Conservation (phyloP, 1,284 basidiomycete species). For the Boletus chippewaensis region DNA sequence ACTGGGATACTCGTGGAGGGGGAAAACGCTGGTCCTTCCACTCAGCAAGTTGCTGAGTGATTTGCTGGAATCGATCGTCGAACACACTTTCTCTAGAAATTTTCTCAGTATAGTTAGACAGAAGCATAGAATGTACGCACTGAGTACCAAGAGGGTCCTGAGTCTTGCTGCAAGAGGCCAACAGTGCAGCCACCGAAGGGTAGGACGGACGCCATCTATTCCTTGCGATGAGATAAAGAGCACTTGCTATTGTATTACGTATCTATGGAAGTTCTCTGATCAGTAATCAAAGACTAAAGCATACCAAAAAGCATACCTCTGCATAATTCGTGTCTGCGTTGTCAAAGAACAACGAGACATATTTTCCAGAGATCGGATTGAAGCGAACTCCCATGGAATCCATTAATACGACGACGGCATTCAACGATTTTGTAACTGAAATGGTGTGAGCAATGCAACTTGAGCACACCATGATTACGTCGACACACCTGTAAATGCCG, state of each 20-base stretch:
- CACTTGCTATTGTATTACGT: conserved; percentile 63
- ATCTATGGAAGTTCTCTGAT: conserved; percentile 41
- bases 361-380: conserved; percentile 58
- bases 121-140: conserved; percentile 31
- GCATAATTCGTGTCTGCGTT: conserved; percentile 79
- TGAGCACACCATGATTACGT: background rate
- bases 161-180: conserved; percentile 53
- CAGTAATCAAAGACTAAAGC: conserved; percentile 1
- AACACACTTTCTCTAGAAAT: conserved; percentile 49
- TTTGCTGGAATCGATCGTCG: conserved; percentile 47
- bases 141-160: conserved; percentile 62
- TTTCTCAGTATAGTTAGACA: conserved; percentile 2
- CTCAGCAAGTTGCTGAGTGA: conserved; percentile 52
- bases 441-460: conserved; percentile 9
- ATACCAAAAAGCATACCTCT: conserved; percentile 47
- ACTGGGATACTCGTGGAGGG: conserved; percentile 75
- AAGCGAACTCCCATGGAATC: conserved; percentile 59
- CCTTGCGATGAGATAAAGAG: conserved; percentile 56
- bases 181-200: conserved; percentile 56
- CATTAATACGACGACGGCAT: conserved; percentile 52
- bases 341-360: conserved; percentile 66
- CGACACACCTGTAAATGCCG: conserved; percentile 63
- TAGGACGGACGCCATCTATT: conserved; percentile 75
- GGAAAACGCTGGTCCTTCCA: conserved; percentile 76
- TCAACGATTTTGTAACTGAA: conserved; percentile 64